Evolutionary conservation across 176 grass and related monocot species (phyloP).

Genomic region (Bromus sterilis): DNA sequence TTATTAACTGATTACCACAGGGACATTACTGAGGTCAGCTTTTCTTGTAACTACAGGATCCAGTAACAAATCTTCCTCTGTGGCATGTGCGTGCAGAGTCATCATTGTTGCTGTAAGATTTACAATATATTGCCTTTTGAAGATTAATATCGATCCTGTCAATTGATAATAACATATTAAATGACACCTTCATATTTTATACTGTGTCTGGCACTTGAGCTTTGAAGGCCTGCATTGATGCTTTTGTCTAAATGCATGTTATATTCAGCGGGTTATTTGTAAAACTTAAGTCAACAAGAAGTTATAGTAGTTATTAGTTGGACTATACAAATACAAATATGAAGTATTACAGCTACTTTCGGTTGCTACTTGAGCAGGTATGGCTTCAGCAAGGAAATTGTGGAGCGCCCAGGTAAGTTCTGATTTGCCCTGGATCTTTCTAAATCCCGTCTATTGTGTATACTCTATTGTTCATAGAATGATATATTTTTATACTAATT

Average conservation of each 20-base stretch:
- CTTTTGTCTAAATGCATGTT: not conserved
- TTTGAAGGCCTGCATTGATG: not conserved
- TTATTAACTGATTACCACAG: not conserved
- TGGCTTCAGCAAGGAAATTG: constrained; percentile 89
- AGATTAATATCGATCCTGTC: not conserved
- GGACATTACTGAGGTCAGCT: constrained; percentile 17
- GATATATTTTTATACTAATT: not conserved
- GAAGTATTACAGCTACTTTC: not conserved
- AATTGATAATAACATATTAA: constrained; percentile 1
- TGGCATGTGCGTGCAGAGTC: constrained; percentile 51
- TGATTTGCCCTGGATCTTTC: not conserved
- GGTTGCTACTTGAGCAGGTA: constrained; percentile 46
- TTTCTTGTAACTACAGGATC: constrained; percentile 71
- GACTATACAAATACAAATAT: not conserved
- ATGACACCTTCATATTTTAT: not conserved
- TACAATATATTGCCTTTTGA: not conserved
- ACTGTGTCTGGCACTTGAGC: not conserved
- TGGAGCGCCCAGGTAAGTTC: constrained; percentile 67
- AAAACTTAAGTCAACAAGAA: not conserved
- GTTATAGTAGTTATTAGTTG: not conserved
- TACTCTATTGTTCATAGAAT: not conserved
- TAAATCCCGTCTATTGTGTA: constrained; percentile 10
- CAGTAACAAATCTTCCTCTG: constrained; percentile 85
- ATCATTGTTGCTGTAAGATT: constrained; percentile 65
- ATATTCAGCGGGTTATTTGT: not conserved